Base-by-base conservation (phyloP, 176 grass and related monocot species). In the Avena eriantha region DNA sequence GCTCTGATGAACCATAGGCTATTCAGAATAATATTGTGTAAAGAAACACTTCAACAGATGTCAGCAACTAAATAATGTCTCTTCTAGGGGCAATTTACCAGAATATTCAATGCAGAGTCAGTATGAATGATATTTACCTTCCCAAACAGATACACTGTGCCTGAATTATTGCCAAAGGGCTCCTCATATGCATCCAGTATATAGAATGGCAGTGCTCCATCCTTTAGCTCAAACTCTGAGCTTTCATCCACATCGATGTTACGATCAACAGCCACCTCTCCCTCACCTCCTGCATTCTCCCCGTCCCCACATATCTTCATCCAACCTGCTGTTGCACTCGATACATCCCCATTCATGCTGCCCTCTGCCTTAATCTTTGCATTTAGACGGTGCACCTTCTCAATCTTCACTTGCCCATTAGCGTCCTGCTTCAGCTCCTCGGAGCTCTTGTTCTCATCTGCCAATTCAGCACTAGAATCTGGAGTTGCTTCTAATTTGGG, bases 101-200 rank as follows among this genome's bases (percentile, higher is more conserved):
- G 11, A 59, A 68, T 24, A 81, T 45, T 55, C 18, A 77, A 63
- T 24, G 18, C 18, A 77, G 78, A 78, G 19, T 56, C 47, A 63
- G 55, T 50, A 13, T 1, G 15, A 58, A n/a, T 83, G 72, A 15
- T 35, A 59, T 75, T 82, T 84, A 99, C 97, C 94, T 99, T 99
- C 56, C 97, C 97, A 90, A 99, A 96, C 50, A 99, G 82, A 88
- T 96, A 96, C 13, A 94, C 8, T 73, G 92, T 99, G 78, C 97
- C 94, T 57, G 92, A 88, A 91, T 99, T 96, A 77, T 73, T 77
- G 75, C 90, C 92, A 73, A 94, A 99, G 79, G 94, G 76, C 79
- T 96, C 93, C 80, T 99, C 97, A 4, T 99, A 94, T 71, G 94
- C 97, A 91, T 99, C 97, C 49, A 99, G 50, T 83, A 99, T 91